Evolutionary conservation across 2,329 filamentous ascomycete species (phyloP).

Genomic region (Alternaria novae-zelandiae): DNA sequence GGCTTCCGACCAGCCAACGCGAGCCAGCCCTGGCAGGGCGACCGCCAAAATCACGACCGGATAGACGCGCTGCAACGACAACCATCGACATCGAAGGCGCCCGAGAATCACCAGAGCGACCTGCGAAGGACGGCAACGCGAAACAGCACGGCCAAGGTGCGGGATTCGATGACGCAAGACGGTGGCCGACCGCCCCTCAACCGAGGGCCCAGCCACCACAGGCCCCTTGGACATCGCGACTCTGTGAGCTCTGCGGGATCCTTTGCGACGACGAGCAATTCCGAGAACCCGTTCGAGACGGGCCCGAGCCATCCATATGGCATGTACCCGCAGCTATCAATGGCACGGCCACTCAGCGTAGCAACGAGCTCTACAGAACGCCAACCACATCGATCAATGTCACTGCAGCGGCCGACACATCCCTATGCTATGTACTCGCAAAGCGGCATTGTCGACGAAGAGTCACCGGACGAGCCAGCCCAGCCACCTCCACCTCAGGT

Average conservation of each 20-base stretch:
- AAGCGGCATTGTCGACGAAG: slow-evolving; percentile 65
- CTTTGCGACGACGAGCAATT: slow-evolving; percentile 48
- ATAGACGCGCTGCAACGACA: slow-evolving; percentile 32
- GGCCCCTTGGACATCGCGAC: slow-evolving; percentile 42
- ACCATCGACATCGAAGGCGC: slow-evolving; percentile 26
- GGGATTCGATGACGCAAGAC: slow-evolving; percentile 32
- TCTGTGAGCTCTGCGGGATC: slow-evolving; percentile 51
- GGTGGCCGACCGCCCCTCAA: slow-evolving; percentile 28
- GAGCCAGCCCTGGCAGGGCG: slow-evolving; percentile 22
- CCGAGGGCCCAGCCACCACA: slow-evolving; percentile 30
- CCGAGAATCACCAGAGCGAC: slow-evolving; percentile 27
- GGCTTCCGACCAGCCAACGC: slow-evolving; percentile 52
- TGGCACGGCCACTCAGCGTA: slow-evolving; percentile 66
- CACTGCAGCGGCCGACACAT: slow-evolving; percentile 74
- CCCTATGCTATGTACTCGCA: slow-evolving; percentile 89
- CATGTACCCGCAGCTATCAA: slow-evolving; percentile 76
- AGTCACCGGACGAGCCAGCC: slow-evolving; percentile 27
- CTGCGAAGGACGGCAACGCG: slow-evolving; percentile 44
- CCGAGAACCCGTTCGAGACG: slow-evolving; percentile 72
- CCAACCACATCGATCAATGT: slow-evolving; percentile 63
- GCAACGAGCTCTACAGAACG: slow-evolving; percentile 74
- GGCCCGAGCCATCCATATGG: slow-evolving; percentile 84
- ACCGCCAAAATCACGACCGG: slow-evolving; percentile 34
- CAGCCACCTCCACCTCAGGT: slow-evolving; percentile 48
- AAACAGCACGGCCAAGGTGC: slow-evolving; percentile 47